These are phyloP conservation scores for Penicillium sp. DNA, from an alignment of 2,329 filamentous ascomycete species.

Conservation along the genomic window DNA sequence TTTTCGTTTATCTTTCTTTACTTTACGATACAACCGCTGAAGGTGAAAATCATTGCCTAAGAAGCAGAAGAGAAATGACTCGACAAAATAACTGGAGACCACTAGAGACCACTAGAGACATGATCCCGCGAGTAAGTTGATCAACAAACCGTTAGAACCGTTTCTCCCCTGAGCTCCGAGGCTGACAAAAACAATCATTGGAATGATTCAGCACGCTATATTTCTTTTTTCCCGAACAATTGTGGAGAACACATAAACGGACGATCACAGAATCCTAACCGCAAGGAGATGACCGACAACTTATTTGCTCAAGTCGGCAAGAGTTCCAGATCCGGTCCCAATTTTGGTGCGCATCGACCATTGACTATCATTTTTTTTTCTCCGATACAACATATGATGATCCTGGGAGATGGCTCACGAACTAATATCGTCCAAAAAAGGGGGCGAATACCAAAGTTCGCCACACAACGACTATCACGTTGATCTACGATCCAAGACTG, in stretches of 20 bases:
- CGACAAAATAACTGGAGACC: constrained; percentile 3
- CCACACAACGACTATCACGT: background rate
- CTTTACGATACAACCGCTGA: background rate
- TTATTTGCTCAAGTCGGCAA: constrained; percentile 26
- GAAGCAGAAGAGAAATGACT: background rate
- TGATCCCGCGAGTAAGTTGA: constrained; percentile 1
- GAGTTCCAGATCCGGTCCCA: constrained; percentile 31
- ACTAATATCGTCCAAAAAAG: background rate
- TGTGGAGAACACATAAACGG: constrained; percentile 22
- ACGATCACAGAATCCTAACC: constrained; percentile 30
- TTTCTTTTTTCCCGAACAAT: constrained; percentile 2
- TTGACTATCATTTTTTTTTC: background rate
- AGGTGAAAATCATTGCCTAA: constrained; percentile 1
- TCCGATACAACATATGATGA: background rate
- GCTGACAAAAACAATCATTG: constrained; percentile 11
- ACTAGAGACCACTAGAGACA: constrained; percentile 5
- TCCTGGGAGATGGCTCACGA: background rate
- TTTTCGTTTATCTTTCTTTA: background rate
- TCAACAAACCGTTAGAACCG: constrained; percentile 21
- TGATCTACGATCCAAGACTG: background rate
- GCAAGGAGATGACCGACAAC: constrained; percentile 24
- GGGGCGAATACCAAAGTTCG: background rate
- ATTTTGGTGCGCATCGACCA: constrained; percentile 17
- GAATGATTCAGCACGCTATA: background rate
- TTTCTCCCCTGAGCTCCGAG: constrained; percentile 15